A percentile compares a stretch with the other conserved stretches of the same genome.
Conservation (phyloP, 2,329 filamentous ascomycete genomes). For the Alternaria solani region DNA sequence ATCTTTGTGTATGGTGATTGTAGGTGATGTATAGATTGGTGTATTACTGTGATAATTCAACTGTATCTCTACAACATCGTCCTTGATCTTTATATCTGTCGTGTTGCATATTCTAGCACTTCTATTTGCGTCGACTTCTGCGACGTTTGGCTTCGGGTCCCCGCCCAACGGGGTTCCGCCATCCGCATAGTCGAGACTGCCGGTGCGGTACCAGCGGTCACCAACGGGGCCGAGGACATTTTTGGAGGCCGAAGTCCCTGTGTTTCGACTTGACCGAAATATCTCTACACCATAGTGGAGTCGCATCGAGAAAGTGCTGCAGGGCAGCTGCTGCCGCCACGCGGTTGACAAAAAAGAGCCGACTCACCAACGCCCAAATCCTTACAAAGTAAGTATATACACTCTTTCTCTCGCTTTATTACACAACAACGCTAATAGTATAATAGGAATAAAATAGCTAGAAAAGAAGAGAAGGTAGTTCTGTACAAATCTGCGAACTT, state of each 20-base stretch:
- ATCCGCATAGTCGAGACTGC: constrained; percentile 26
- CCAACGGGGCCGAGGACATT: constrained; percentile 38
- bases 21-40: not conserved
- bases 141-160: constrained; percentile 42
- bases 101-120: constrained; percentile 15
- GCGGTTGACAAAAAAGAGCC: no score
- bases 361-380: no score
- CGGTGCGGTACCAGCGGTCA: constrained; percentile 28
- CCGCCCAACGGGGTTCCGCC: constrained; percentile 38
- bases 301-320: constrained; percentile 1
- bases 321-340: constrained; percentile 14
- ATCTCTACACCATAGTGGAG: not conserved
- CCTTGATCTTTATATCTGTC: constrained; percentile 33
- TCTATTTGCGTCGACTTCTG: constrained; percentile 20
- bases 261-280: constrained; percentile 20
- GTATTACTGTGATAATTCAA: constrained; percentile 2
- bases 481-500: no score
- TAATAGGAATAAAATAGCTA: no score
- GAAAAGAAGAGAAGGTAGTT: no score
- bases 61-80: constrained; percentile 4
- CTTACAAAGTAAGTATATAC: no score
- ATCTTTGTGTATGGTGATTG: not conserved
- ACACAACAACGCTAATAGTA: no score
- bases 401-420: no score
- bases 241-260: constrained; percentile 28